phyloP scores from a whole-genome alignment of 2,329 filamentous ascomycete genomes.

The Phaeosphaeria sp. region DNA sequence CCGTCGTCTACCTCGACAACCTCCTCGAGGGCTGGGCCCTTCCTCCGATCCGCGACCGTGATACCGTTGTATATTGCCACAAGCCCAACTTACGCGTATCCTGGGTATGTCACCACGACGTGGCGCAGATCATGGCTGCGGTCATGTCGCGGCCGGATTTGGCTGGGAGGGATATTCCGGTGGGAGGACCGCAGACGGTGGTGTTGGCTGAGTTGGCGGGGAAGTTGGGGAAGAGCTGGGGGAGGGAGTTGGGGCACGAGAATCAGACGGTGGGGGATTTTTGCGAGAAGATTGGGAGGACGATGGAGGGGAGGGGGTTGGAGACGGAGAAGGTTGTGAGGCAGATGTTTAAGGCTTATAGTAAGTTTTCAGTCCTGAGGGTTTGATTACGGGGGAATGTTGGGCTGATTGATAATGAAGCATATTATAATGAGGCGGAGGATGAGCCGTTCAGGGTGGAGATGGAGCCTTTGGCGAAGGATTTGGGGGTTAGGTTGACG shows the following conservation, averaged over 20 bases:
- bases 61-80: conserved; percentile 51
- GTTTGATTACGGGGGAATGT: too few relatives aligned
- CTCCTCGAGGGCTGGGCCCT: conserved; percentile 51
- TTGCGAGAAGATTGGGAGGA: conserved; percentile 34
- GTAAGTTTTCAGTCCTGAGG: too few relatives aligned
- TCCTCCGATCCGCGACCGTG: conserved; percentile 41
- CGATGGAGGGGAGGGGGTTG: conserved; percentile 46
- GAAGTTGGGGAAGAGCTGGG: conserved; percentile 45
- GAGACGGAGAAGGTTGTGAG: conserved; percentile 44
- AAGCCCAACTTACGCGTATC: conserved; percentile 46
- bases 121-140: conserved; percentile 50
- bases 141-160: conserved; percentile 43
- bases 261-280: conserved; percentile 41
- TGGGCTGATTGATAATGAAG: too few relatives aligned
- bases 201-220: conserved; percentile 39
- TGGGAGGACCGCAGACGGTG: conserved; percentile 49
- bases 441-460: conserved; percentile 50
- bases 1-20: conserved; percentile 51
- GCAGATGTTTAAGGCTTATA: conserved; percentile 53
- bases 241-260: conserved; percentile 37
- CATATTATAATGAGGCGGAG: conserved; percentile 50
- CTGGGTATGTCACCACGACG: conserved; percentile 52
- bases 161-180: conserved; percentile 43
- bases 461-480: conserved; percentile 44
- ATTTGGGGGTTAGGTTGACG: conserved; percentile 41